Base-by-base conservation (phyloP, 2,329 filamentous ascomycete species). In the Fusarium newnesense region DNA sequence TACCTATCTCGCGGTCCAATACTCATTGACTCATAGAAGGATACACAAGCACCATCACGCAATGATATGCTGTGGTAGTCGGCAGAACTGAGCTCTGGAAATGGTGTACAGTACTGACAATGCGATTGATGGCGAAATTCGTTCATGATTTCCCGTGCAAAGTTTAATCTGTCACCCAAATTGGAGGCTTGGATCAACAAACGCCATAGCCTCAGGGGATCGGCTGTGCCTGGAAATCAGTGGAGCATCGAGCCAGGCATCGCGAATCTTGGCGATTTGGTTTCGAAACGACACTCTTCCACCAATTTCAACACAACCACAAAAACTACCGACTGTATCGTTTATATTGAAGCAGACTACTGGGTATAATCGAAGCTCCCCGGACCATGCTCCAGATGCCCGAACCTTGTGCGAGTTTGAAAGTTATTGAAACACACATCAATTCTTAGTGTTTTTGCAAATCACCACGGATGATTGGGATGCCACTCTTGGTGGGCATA, bases 221-320 rank as follows among this genome's bases (percentile, higher is more conserved):
- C 40, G 34, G 44, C 59, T 72, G 57, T 69, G 26, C 60, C 42
- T 57, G 64, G 53, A 32, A 44, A 70, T 73, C 60, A 59, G 70
- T 65, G 69, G 69, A 53, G 57, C 54, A 47, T 19, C 39, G 26
- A 39, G 42, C 47, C 49, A 58, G 54, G 53, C 50, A 66, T 74
- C 44, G 44, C 47, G 49, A 56, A 49, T 60, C 62, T 74, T 62
- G 67, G 52, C 54, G 61, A 64, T 64, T 59, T 60, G 42, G 49
- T 59, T 67, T 73, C 46, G 58, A 70, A 70, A 73, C 70, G 54
- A 67, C 39, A 54, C 39, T 69, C 59, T 52, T 60, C 28, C 34
- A 46, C 60, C 42, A 30, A 36, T 43, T 52, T 47, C 34, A 46
- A 42, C 37, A 44, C 21, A 28, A 19, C 39, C 46, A 19, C 52